Conservation (phyloP, 371 early-diverging fungal genomes). For the Rhizopus delemar region DNA sequence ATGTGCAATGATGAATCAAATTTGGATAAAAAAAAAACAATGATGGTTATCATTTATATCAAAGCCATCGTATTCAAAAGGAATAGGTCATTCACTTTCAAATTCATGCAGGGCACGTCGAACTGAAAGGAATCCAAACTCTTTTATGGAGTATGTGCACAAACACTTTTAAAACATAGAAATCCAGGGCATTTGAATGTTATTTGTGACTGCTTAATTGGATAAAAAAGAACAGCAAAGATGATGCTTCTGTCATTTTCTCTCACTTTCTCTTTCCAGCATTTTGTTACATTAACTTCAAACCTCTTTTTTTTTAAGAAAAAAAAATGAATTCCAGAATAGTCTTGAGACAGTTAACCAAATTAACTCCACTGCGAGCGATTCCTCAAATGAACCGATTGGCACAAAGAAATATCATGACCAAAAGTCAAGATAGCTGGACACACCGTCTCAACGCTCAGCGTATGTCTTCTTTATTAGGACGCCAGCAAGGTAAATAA, state of each 20-base stretch:
- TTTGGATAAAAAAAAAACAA: neutral
- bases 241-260: too few relatives aligned
- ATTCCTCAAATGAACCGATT: neutral
- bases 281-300: too few relatives aligned
- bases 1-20: too few relatives aligned
- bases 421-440: slow-evolving; percentile 11
- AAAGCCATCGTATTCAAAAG: neutral
- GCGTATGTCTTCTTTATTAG: slow-evolving; percentile 17
- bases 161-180: too few relatives aligned
- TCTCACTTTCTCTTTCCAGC: too few relatives aligned
- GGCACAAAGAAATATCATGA: slow-evolving; percentile 4
- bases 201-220: too few relatives aligned
- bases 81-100: too few relatives aligned
- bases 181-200: too few relatives aligned
- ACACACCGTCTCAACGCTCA: slow-evolving; percentile 13
- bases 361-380: neutral
- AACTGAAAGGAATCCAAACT: too few relatives aligned
- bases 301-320: neutral
- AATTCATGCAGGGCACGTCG: too few relatives aligned
- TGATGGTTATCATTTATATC: neutral
- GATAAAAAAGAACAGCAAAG: too few relatives aligned
- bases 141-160: too few relatives aligned
- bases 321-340: neutral
- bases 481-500: slow-evolving; percentile 25
- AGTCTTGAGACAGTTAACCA: neutral